A percentile compares a stretch with the other conserved stretches of the same genome.
These are phyloP conservation scores for Eucalyptus erythrocorys DNA, from an alignment of 345 rosid genomes.

Conservation along the genomic window DNA sequence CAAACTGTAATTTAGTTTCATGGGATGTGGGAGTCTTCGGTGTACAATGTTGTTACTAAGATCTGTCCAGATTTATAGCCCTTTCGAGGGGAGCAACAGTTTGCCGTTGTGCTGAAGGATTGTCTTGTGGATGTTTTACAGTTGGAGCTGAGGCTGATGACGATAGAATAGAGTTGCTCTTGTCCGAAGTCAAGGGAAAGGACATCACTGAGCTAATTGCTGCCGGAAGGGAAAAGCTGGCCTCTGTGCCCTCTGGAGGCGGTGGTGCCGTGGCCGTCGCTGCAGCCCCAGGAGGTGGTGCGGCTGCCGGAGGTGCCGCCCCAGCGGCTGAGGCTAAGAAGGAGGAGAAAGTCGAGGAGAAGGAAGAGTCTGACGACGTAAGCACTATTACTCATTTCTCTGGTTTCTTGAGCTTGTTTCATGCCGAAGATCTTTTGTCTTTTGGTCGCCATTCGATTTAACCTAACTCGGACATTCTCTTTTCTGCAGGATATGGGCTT, in stretches of 20 bases:
- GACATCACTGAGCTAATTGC: conserved; percentile 76
- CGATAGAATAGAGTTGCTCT: conserved; percentile 42
- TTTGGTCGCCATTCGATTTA: background rate
- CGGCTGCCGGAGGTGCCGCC: conserved; percentile 21
- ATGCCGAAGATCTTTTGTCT: background rate
- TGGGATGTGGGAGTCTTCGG: background rate
- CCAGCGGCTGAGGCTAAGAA: conserved; percentile 63
- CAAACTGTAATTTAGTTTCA: background rate
- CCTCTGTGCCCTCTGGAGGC: conserved; percentile 63
- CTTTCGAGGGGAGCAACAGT: background rate
- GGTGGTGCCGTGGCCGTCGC: conserved; percentile 32
- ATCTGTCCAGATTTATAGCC: background rate
- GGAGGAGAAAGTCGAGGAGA: conserved; percentile 72
- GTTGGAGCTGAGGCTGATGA: conserved; percentile 70
- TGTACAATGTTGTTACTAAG: background rate
- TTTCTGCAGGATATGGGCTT: conserved; percentile 56
- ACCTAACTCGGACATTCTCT: background rate
- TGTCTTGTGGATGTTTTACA: background rate
- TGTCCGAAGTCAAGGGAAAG: conserved; percentile 55
- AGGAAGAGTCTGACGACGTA: conserved; percentile 81
- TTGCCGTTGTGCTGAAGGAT: background rate
- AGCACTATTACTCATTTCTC: background rate
- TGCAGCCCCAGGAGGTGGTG: conserved; percentile 24
- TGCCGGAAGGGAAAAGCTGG: conserved; percentile 72
- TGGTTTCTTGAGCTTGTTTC: background rate